Evolutionary conservation across 164 flowering plant genomes (phyloP), one percentile per base, ranked within the genome.

Genomic region (Kalanchoe fedtschenkoi): DNA sequence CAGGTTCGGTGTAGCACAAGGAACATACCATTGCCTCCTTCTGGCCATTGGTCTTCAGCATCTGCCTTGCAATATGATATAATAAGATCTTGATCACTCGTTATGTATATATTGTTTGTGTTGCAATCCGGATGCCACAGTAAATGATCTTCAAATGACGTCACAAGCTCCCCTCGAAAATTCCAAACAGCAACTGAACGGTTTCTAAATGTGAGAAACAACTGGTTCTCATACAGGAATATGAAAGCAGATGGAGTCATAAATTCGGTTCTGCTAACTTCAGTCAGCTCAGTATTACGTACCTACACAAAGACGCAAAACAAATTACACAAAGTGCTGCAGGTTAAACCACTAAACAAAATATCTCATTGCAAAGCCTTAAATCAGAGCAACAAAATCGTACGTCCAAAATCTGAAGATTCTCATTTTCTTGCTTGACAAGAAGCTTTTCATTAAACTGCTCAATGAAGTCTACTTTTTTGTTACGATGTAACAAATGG

Each of bases 221-320:
- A 70, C 66, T 93, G 96, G 68, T 93, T 93, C 78, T 93, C 99
- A 66, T 93, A 93, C 11, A 93, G 72, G 69, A 90, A 93, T 42
- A 93, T 93, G 69, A 93, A 93, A 29, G 99, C 99, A 16, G 99
- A 93, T 34, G 99, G 99, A 33, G 97, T 93, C 97, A 87, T 88
- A 67, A 93, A 93, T 47, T 88, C 89, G 10, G 82, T 79, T 69
- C 83, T 79, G 77, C 88, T 76, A 47, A 93, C 97, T 81, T 90
- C 93, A 26, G 80, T 87, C 28, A 88, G 69, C 78, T 85, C 87
- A 58, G 80, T 65, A 70, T 81, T 83, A 17, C 93, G 83, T 1
- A 90, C 96, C 99, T 93, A 60, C 65, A 76, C 16, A 22, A 29
- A 69, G 21, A n/a, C 22, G 22, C 1, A 43, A 43, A 41, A 8